Evolutionary conservation across 1,139 yeast species (phyloP).

Genomic region (Pichia sp.): DNA sequence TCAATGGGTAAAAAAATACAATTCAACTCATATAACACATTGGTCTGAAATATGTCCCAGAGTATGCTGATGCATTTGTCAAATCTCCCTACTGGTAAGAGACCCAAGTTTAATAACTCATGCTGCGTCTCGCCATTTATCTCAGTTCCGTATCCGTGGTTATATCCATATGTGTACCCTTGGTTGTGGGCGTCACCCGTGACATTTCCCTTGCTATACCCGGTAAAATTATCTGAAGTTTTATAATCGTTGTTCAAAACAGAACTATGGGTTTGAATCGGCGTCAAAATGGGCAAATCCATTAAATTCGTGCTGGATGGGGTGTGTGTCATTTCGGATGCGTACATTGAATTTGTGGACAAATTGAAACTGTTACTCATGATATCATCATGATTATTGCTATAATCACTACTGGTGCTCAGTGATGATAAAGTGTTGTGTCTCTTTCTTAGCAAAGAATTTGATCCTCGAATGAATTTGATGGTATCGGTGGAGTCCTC

Average conservation of each 20-base stretch:
- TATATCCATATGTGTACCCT: background rate
- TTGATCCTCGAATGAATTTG: conserved; percentile 13
- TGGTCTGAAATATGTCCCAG: conserved; percentile 51
- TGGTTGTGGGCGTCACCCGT: background rate
- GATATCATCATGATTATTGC: background rate
- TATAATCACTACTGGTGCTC: background rate
- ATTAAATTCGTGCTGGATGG: conserved; percentile 5
- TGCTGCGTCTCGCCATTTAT: background rate
- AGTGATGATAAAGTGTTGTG: conserved; percentile 10
- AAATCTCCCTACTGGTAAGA: conserved; percentile 15
- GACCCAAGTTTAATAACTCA: conserved; percentile 3
- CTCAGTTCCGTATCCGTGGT: background rate
- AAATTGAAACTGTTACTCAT: background rate
- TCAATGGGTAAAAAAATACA: conserved; percentile 57
- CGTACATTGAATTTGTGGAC: background rate
- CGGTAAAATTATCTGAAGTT: background rate
- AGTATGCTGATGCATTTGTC: conserved; percentile 30
- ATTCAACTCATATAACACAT: conserved; percentile 47
- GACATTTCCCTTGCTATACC: background rate
- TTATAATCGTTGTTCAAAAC: background rate
- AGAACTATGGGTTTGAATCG: conserved; percentile 4
- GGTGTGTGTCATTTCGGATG: conserved; percentile 3
- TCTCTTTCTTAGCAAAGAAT: conserved; percentile 8
- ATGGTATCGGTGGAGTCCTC: conserved; percentile 18
- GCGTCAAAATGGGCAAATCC: conserved; percentile 11